phyloP scores from a whole-genome alignment of 306 rosid genomes.

The Vicia villosa region DNA sequence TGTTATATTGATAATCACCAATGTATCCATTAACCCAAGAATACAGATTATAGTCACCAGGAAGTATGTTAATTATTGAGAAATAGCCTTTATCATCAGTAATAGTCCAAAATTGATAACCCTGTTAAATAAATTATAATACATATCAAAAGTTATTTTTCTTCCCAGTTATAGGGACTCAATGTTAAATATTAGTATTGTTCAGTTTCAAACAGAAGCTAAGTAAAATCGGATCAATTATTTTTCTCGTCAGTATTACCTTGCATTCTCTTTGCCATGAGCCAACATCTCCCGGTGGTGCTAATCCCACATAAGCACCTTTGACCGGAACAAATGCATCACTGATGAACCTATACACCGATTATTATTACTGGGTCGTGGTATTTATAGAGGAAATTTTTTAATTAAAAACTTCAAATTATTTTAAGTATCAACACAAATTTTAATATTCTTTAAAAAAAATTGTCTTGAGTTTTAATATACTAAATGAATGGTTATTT shows the following conservation, averaged over 20 bases:
- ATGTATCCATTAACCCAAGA: conserved; percentile 76
- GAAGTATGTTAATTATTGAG: conserved; percentile 51
- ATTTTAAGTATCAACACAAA: background rate
- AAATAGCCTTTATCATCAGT: conserved; percentile 70
- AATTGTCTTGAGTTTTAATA: too few species aligned
- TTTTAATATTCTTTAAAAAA: background rate
- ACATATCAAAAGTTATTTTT: background rate
- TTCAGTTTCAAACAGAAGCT: background rate
- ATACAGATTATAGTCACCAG: conserved; percentile 60
- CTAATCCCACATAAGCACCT: conserved; percentile 72
- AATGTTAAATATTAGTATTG: too few species aligned
- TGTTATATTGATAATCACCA: conserved; percentile 57
- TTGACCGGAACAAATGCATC: conserved; percentile 47
- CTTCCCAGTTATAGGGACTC: too few species aligned
- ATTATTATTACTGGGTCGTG: background rate
- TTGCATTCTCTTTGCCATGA: conserved; percentile 89
- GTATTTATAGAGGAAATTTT: background rate
- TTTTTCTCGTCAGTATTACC: conserved; percentile 38
- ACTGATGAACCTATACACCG: conserved; percentile 45
- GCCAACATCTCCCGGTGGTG: conserved; percentile 70
- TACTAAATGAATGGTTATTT: too few species aligned
- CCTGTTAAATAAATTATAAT: conserved; percentile 50
- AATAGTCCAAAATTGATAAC: conserved; percentile 86
- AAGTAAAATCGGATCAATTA: too few species aligned
- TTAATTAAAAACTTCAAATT: background rate